These are phyloP conservation scores for Eleusine indica DNA, from an alignment of 176 grass and related monocot species.

Conservation along the genomic window DNA sequence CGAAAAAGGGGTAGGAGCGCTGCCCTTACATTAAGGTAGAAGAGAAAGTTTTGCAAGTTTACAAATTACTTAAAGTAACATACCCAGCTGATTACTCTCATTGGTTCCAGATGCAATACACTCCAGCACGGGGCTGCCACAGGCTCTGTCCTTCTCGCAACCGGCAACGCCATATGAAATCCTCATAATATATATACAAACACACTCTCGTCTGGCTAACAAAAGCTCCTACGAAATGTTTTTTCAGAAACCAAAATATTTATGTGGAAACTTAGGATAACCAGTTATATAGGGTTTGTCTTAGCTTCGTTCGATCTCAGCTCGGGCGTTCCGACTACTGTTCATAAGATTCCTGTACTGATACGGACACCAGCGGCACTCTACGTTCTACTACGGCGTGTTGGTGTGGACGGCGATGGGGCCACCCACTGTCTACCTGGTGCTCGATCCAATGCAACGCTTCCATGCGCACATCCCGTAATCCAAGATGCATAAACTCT, in stretches of 20 bases:
- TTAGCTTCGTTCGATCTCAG: neutral
- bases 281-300: neutral
- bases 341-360: neutral
- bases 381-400: neutral
- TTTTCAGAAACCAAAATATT: neutral
- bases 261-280: neutral
- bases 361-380: neutral
- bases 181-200: no score
- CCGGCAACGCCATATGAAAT: no score
- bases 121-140: no score
- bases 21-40: no score
- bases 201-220: no score
- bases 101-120: no score
- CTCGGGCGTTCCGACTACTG: neutral
- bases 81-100: no score
- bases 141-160: no score
- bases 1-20: no score
- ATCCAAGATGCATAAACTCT: neutral
- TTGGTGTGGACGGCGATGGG: neutral
- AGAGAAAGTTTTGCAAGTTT: no score
- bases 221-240: neutral
- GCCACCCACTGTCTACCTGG: neutral
- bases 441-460: constrained; percentile 1
- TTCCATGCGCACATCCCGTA: neutral
- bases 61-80: no score